Evolutionary conservation across 2,329 filamentous ascomycete genomes (phyloP), one percentile per base, ranked within the genome.

Genomic region (Cercospora janseana): DNA sequence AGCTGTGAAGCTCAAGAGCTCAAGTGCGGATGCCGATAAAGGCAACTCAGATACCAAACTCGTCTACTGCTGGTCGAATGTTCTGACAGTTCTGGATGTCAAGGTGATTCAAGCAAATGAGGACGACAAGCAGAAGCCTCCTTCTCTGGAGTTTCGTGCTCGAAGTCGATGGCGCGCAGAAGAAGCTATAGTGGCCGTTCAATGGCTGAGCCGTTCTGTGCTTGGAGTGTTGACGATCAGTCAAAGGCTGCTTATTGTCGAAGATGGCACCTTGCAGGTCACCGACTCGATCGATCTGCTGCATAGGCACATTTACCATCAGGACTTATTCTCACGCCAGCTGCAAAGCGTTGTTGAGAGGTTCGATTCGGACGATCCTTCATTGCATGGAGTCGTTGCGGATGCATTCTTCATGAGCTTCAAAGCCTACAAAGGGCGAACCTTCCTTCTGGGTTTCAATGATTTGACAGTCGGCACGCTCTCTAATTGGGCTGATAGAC

Each of bases 381-480:
- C 89, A 0, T 87, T 97, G 83, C 93, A 97, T 70, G 92, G 92
- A 2, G 91, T 97, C 6, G 88, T 97, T 40, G 92, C 92, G 6
- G 93, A 98, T 75, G 93, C 91, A 0, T 98, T 96, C 62, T 92
- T 92, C 66, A 97, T 97, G 89, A 96, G 92, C 69, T 92, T 97
- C 70, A 89, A 88, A 63, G 81, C 89, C 3, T 98, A 97, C 72
- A 98, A 97, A 69, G 91, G 93, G 4, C 82, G 92, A 23, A 76
- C 96, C 27, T 98, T 98, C 64, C 73, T 97, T 3, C 77, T 98
- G 6, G 91, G 93, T n/a, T 91, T 92, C 72, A 93, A 92, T 64
- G 92, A 97, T 64, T 76, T 96, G 31, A 88, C 89, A 0, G 88
- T 97, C 40, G 93, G 93, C 2, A 87, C 87, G 4, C 72, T 98